Evolutionary conservation across 2,329 filamentous ascomycete species (phyloP), one percentile per base, ranked within the genome.

Genomic region (Botryotinia convoluta): DNA sequence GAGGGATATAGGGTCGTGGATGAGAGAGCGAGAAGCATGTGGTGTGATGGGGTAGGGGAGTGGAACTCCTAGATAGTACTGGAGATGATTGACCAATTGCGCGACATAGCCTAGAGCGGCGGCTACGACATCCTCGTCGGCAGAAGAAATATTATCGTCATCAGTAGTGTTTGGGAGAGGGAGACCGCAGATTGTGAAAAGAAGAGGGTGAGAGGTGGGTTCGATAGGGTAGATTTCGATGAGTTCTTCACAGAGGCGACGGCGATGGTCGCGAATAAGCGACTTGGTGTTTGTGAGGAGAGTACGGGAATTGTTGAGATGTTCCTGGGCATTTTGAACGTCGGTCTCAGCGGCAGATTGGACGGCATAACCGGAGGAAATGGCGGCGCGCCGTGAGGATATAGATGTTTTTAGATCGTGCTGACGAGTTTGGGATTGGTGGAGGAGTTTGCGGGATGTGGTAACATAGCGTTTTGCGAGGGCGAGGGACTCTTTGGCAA

Each of bases 211-310:
- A 20, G 84, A 84, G 12, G 84, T 83, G 0, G 94, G 91, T 14
- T 90, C 88, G 74, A 99, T 97, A 6, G 92, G 90, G 80, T 95
- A 98, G 73, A 98, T 93, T 39, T 85, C 84, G 20, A 90, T 85
- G 0, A 99, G 85, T 76, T 97, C 94, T 77, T 96, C 91, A 81
- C 94, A 95, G 72, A 98, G 93, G 51, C 96, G 91, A 22, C 95
- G 90, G 35, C 95, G 89, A 82, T 98, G 96, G n/a, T 92, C 93
- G 73, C 87, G 89, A n/a, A 94, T 92, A 32, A 90, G 88, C 69
- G 91, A 89, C 60, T 86, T 85, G 0, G 88, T 90, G 65, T 86
- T 82, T 6, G 85, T 84, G 0, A 92, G 82, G 1, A 91, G 84
- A 8, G 84, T 82, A 51, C 85, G 85, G 20, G 89, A 90, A 0